Evolutionary conservation across 2,329 filamentous ascomycete genomes (phyloP), one percentile per base, ranked within the genome.

Genomic region (Periconia sp.): DNA sequence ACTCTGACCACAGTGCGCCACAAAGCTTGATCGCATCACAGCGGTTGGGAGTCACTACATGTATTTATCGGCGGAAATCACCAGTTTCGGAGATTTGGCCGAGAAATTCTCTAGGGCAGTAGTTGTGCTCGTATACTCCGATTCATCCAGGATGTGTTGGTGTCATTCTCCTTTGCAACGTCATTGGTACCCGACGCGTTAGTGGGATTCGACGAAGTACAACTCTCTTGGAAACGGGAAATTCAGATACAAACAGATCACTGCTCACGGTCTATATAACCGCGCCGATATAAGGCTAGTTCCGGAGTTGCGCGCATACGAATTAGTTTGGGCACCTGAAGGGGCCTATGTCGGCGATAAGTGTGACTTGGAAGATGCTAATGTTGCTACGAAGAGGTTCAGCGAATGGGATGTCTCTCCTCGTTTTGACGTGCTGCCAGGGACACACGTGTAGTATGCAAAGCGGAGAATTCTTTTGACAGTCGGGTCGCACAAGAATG

Each of bases 21-120:
- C 67, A 71, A 69, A 70, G 67, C 67, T 71, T 70, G 59, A 65
- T 50, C 47, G 47, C 47, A 61, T 52, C 54, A 64, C 66, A 45
- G 37, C 56, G 62, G 55, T 51, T 63, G 55, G 57, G 50, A 47
- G 37, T 20, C 20, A 40, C 41, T 15, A 19, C 40, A 43, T 20
- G 43, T 27, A 42, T 19, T 20, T n/a, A 15, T 41, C 17, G 13
- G 19, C 15, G 20, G 17, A n/a, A n/a, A n/a, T 20, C 15, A 49
- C 27, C 23, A 17, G 19, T 23, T 23, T 13, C 17, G n/a, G 23
- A 15, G 17, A 11, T 45, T 45, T 19, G 17, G 40, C 7, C 1
- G 6, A 15, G 18, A 27, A 15, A 30, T 14, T 31, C 47, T 11
- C 33, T 5, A 37, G 13, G 11, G 10, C 5, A 11, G 33, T 6